Conservation (phyloP, 371 early-diverging fungal species). For the Choanephora cucurbitarum region DNA sequence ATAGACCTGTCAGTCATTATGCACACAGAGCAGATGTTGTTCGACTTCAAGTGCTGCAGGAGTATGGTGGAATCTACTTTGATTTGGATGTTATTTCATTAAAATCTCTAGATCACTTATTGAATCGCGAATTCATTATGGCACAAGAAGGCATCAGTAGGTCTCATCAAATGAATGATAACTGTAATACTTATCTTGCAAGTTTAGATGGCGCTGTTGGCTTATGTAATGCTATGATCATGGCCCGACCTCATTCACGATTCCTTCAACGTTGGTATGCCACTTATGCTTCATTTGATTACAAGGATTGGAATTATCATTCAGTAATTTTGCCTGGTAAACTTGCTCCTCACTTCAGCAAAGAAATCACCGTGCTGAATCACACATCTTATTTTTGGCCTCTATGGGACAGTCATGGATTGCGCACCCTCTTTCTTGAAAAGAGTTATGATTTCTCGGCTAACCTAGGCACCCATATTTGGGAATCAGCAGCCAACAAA, state of each 20-base stretch:
- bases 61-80: slow-evolving; percentile 57
- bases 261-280: slow-evolving; percentile 55
- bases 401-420: slow-evolving; percentile 47
- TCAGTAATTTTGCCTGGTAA: slow-evolving; percentile 55
- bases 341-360: slow-evolving; percentile 37
- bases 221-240: slow-evolving; percentile 56
- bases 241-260: slow-evolving; percentile 46
- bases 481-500: slow-evolving; percentile 53
- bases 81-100: slow-evolving; percentile 55
- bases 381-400: slow-evolving; percentile 55
- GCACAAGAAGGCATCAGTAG: slow-evolving; percentile 53
- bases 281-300: slow-evolving; percentile 48
- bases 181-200: too few relatives aligned
- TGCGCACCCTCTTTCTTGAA: slow-evolving; percentile 46
- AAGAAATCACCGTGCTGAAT: slow-evolving; percentile 43
- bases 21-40: slow-evolving; percentile 56
- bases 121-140: slow-evolving; percentile 52
- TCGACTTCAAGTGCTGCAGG: slow-evolving; percentile 42
- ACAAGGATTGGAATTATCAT: slow-evolving; percentile 51
- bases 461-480: slow-evolving; percentile 49
- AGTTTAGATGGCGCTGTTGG: slow-evolving; percentile 46
- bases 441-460: slow-evolving; percentile 43
- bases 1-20: slow-evolving; percentile 44
- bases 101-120: slow-evolving; percentile 47
- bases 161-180: neutral